Conservation (phyloP, 2,329 filamentous ascomycete species). For the Apiospora marii region DNA sequence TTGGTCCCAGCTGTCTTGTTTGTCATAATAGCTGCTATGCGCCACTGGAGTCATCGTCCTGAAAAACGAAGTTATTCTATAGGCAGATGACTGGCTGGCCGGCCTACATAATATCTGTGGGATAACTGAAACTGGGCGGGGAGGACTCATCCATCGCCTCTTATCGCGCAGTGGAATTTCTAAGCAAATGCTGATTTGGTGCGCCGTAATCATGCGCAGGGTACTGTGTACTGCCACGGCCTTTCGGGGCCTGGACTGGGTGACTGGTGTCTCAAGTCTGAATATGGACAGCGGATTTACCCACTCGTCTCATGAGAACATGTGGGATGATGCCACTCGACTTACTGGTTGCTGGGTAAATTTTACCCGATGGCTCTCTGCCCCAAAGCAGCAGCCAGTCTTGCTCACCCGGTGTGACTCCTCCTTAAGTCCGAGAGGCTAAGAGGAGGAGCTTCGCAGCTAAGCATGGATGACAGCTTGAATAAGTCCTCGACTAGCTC, state of each 20-base stretch:
- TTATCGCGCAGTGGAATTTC: constrained; percentile 3
- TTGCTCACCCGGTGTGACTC: constrained; percentile 10
- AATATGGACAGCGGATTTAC: background rate
- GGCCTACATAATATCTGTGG: constrained; percentile 13
- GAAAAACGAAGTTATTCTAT: constrained; percentile 2
- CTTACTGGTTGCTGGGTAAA: background rate
- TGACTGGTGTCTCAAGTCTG: constrained; percentile 14
- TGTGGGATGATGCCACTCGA: constrained; percentile 18
- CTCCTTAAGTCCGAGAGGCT: constrained; percentile 8
- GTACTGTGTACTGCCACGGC: background rate
- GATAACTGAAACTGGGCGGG: background rate
- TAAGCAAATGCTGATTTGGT: constrained; percentile 18
- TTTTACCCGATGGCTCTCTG: background rate
- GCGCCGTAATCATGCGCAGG: background rate
- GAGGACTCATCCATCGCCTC: constrained; percentile 9
- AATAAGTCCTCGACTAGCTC: constrained; percentile 8
- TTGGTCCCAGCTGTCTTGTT: background rate
- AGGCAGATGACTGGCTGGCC: background rate
- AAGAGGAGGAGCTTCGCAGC: constrained; percentile 6
- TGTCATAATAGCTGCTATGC: constrained; percentile 1
- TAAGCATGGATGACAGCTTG: constrained; percentile 19
- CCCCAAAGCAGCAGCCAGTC: background rate
- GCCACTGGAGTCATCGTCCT: constrained; percentile 6
- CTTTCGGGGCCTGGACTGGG: constrained; percentile 1
- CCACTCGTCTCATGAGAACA: constrained; percentile 15